These are phyloP conservation scores for Omphalea diandra DNA, from an alignment of 441 rosid species.

Conservation along the genomic window DNA sequence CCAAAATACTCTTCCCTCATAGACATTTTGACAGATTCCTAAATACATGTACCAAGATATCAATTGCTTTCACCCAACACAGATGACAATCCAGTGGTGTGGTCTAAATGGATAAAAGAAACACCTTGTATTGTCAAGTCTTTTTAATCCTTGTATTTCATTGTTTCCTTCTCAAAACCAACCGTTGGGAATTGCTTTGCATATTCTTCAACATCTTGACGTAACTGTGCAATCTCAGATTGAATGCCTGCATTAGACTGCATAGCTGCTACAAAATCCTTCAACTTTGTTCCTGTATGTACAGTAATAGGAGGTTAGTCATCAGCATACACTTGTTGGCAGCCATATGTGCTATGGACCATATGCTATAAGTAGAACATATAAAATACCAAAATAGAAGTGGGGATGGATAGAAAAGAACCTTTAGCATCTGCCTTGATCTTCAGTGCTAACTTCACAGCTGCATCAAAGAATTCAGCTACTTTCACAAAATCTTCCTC, in stretches of 20 bases:
- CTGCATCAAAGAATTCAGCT: slow-evolving; percentile 83
- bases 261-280: slow-evolving; percentile 80
- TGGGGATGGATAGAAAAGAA: slow-evolving; percentile 15
- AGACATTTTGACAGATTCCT: not conserved
- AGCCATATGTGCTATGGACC: not conserved
- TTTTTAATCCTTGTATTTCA: slow-evolving; percentile 68
- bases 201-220: slow-evolving; percentile 67
- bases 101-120: not conserved
- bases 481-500: slow-evolving; percentile 89
- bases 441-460: slow-evolving; percentile 77
- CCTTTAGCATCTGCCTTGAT: slow-evolving; percentile 80
- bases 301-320: slow-evolving; percentile 10
- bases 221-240: slow-evolving; percentile 65
- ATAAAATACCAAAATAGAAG: not conserved
- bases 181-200: slow-evolving; percentile 87
- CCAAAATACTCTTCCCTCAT: not conserved
- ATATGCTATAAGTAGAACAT: not conserved
- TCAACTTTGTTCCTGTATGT: slow-evolving; percentile 71
- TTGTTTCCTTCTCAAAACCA: slow-evolving; percentile 89
- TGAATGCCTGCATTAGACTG: slow-evolving; percentile 50
- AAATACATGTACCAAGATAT: not conserved
- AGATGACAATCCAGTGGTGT: not conserved
- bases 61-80: not conserved
- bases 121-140: slow-evolving; percentile 24
- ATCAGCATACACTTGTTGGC: not conserved